A percentile compares a stretch with the other conserved stretches of the same genome.
phyloP scores from a whole-genome alignment of 768 basidiomycete genomes.

The Leccinum rimulosum region DNA sequence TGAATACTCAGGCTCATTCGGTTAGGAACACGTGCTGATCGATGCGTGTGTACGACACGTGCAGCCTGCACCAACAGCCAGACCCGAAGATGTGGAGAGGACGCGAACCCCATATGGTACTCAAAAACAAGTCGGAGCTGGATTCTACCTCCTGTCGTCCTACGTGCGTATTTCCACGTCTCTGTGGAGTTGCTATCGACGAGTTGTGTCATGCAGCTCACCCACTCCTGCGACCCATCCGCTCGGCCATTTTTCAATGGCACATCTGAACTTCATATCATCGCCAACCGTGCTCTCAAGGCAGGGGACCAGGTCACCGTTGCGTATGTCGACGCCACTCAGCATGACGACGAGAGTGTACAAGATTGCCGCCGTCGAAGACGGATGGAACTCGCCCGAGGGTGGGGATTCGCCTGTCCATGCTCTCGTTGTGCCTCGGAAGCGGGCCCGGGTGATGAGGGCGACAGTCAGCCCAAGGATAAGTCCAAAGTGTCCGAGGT shows the following conservation, averaged over 20 bases:
- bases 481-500: constrained; percentile 46
- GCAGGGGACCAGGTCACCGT: constrained; percentile 75
- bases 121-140: constrained; percentile 69
- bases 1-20: constrained; percentile 27
- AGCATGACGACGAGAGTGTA: constrained; percentile 50
- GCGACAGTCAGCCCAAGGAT: constrained; percentile 43
- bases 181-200: neutral
- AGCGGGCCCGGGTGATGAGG: constrained; percentile 30
- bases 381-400: constrained; percentile 70
- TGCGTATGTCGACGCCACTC: constrained; percentile 69
- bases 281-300: constrained; percentile 65
- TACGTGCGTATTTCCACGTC: constrained; percentile 44
- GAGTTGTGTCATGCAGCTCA: constrained; percentile 38
- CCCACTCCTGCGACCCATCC: constrained; percentile 73
- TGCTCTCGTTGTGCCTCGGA: constrained; percentile 68
- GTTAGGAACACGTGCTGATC: constrained; percentile 1
- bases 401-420: constrained; percentile 78
- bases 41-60: neutral
- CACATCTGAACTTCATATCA: constrained; percentile 66
- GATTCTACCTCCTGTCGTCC: constrained; percentile 72
- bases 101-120: constrained; percentile 80
- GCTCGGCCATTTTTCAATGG: constrained; percentile 67
- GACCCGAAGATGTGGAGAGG: constrained; percentile 70
- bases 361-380: constrained; percentile 60
- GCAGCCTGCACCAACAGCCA: constrained; percentile 50